Evolutionary conservation across 2,329 filamentous ascomycete species (phyloP).

Genomic region (Byssothecium circinans): DNA sequence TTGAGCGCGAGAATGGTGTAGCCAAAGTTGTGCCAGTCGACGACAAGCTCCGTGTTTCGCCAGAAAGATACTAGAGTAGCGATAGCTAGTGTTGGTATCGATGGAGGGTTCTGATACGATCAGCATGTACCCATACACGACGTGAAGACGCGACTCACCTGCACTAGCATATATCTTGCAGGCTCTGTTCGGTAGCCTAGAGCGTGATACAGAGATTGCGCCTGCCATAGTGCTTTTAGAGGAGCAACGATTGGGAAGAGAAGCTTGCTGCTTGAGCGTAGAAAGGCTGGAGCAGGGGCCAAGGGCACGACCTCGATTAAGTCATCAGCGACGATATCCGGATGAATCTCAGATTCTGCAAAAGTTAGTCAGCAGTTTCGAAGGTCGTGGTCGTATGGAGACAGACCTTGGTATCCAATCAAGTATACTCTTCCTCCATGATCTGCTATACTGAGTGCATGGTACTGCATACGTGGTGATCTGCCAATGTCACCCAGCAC

Average conservation of each 20-base stretch:
- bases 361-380: background rate
- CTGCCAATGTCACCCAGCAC: conserved; percentile 94
- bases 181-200: conserved; percentile 76
- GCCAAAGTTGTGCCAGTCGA: conserved; percentile 99
- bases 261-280: conserved; percentile 68
- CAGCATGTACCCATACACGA: conserved; percentile 1
- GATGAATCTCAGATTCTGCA: conserved; percentile 76
- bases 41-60: conserved; percentile 78
- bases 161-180: conserved; percentile 81
- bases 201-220: conserved; percentile 68
- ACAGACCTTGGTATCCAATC: conserved; percentile 79
- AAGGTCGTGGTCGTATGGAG: background rate
- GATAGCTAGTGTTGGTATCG: conserved; percentile 84
- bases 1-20: conserved; percentile 84
- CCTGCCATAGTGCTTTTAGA: conserved; percentile 83
- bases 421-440: conserved; percentile 79
- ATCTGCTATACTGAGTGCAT: conserved; percentile 87
- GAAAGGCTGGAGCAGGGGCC: conserved; percentile 63
- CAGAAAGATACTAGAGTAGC: conserved; percentile 72
- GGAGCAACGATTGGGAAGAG: conserved; percentile 79
- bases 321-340: conserved; percentile 70
- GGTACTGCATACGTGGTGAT: conserved; percentile 98
- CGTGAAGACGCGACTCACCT: conserved; percentile 49
- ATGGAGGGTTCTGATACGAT: conserved; percentile 76
- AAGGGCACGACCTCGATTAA: conserved; percentile 73